A percentile compares a stretch with the other conserved stretches of the same genome.
Conservation (phyloP, 2,329 filamentous ascomycete genomes). For the Diaporthe capsici region DNA sequence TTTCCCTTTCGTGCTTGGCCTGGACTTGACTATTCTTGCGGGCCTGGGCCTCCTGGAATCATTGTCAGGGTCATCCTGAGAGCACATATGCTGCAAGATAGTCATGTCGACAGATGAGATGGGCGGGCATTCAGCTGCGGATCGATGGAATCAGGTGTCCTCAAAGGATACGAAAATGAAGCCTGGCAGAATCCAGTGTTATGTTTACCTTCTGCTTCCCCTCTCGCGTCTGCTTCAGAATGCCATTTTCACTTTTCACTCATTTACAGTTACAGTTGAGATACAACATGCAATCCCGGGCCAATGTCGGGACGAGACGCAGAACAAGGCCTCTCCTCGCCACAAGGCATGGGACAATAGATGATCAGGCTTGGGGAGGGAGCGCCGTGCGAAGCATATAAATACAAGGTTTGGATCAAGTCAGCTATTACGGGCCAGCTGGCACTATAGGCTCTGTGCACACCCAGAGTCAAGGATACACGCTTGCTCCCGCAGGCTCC, state of each 20-base stretch:
- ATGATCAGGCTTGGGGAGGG: neutral
- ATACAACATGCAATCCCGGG: neutral
- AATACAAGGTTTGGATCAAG: slow-evolving; percentile 17
- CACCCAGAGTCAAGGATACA: neutral
- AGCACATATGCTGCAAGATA: slow-evolving; percentile 26
- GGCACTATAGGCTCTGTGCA: slow-evolving; percentile 26
- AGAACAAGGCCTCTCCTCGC: slow-evolving; percentile 4
- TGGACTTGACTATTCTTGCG: slow-evolving; percentile 25
- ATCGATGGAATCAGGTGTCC: neutral
- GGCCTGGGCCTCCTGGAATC: slow-evolving; percentile 2
- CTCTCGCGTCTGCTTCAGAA: neutral
- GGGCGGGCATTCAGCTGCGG: neutral
- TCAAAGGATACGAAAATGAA: neutral
- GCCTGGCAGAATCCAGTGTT: neutral
- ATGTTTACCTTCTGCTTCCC: neutral
- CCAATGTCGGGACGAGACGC: neutral
- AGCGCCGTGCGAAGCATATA: slow-evolving; percentile 4
- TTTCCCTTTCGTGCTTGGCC: slow-evolving; percentile 7
- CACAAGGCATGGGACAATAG: neutral
- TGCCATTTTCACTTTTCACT: neutral
- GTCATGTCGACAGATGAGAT: neutral
- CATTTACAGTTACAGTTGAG: neutral
- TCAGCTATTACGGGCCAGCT: neutral
- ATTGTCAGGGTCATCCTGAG: slow-evolving; percentile 18
- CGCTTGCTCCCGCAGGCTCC: slow-evolving; percentile 12